Percentiles rank a stretch among this genome's conserved stretches.
phyloP scores from a whole-genome alignment of 768 basidiomycete genomes.

The Tylopilus subfusipes region DNA sequence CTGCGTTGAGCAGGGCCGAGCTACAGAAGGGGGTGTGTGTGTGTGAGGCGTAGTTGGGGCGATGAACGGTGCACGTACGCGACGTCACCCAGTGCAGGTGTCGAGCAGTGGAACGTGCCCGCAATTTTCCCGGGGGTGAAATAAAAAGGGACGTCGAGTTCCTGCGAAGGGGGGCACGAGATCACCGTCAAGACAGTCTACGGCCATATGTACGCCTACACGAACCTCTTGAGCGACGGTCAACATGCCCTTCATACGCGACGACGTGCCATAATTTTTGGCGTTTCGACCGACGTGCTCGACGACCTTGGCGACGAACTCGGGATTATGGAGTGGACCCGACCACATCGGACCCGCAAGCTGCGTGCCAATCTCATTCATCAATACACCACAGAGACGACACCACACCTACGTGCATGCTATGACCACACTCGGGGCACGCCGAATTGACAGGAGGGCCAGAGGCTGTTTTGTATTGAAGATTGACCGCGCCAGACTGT shows the following conservation, averaged over 20 bases:
- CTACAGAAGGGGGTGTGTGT: constrained; percentile 35
- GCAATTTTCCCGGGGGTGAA: constrained; percentile 82
- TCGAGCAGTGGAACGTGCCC: constrained; percentile 76
- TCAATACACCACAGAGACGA: neutral
- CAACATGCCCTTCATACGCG: constrained; percentile 94
- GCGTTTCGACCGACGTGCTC: constrained; percentile 63
- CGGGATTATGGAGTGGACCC: constrained; percentile 73
- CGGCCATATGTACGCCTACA: neutral
- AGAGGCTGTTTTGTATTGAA: constrained; percentile 65
- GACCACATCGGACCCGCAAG: constrained; percentile 97
- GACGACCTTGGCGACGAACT: constrained; percentile 73
- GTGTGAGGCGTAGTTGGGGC: neutral
- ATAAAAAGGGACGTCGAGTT: constrained; percentile 75
- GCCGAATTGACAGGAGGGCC: constrained; percentile 64
- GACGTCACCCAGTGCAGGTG: constrained; percentile 70
- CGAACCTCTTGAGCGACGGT: constrained; percentile 82
- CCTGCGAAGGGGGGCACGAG: constrained; percentile 40
- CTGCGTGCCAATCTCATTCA: constrained; percentile 41
- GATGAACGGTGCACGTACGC: constrained; percentile 48
- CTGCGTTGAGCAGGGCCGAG: constrained; percentile 85
- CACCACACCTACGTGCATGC: constrained; percentile 62
- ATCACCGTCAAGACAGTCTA: neutral
- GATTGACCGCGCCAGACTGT: constrained; percentile 53
- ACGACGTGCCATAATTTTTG: constrained; percentile 69
- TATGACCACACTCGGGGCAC: constrained; percentile 81